Evolutionary conservation across 2,329 filamentous ascomycete genomes (phyloP).

Genomic region (Pseudonectria buxi): DNA sequence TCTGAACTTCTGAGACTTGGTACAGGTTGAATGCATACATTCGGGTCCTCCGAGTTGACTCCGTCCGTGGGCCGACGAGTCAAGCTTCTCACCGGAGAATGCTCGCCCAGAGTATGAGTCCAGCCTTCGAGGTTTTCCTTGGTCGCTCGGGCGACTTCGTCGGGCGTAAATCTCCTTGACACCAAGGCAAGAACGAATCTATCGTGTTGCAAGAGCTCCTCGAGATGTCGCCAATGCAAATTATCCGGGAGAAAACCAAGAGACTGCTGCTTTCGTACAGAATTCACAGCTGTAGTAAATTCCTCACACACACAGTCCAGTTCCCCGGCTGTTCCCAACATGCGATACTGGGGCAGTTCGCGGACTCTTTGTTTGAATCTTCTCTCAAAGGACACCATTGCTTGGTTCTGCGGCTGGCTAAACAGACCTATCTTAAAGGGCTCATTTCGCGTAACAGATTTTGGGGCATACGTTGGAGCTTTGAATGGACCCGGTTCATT

Average conservation of each 20-base stretch:
- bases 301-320: slow-evolving; percentile 7
- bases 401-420: slow-evolving; percentile 13
- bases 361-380: slow-evolving; percentile 8
- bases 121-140: slow-evolving; percentile 21
- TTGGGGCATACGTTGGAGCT: slow-evolving; percentile 1
- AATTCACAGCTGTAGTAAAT: slow-evolving; percentile 21
- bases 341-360: slow-evolving; percentile 6
- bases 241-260: slow-evolving; percentile 27
- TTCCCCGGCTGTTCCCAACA: slow-evolving; percentile 1
- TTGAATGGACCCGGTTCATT: not conserved
- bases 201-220: slow-evolving; percentile 17
- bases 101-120: slow-evolving; percentile 16
- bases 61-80: slow-evolving; percentile 12
- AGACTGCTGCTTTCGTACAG: slow-evolving; percentile 15
- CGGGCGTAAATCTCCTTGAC: slow-evolving; percentile 18
- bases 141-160: slow-evolving; percentile 22
- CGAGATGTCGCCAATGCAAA: slow-evolving; percentile 29
- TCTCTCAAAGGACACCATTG: slow-evolving; percentile 21
- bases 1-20: not conserved
- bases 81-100: slow-evolving; percentile 23
- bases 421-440: slow-evolving; percentile 16
- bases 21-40: slow-evolving; percentile 22
- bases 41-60: slow-evolving; percentile 20
- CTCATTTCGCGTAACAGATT: not conserved
- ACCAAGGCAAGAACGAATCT: slow-evolving; percentile 27